phyloP scores from a whole-genome alignment of 768 basidiomycete species.

The Tricholoma bakamatsutake region DNA sequence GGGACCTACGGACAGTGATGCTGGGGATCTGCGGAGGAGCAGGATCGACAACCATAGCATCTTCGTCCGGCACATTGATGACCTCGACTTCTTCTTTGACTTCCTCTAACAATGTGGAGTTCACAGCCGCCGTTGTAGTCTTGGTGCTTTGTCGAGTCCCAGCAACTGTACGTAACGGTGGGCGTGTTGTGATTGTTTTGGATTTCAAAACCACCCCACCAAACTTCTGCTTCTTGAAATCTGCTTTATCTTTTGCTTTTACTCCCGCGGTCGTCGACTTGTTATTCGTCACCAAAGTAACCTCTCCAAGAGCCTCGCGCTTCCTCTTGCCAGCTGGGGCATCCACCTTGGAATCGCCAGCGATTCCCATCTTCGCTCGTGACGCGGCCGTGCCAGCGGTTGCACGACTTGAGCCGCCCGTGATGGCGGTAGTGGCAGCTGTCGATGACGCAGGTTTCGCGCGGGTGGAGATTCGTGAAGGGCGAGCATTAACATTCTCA shows the following conservation, averaged over 20 bases:
- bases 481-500: conserved; percentile 68
- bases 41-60: conserved; percentile 51
- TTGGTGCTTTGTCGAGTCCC: conserved; percentile 34
- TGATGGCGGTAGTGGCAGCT: conserved; percentile 29
- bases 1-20: conserved; percentile 34
- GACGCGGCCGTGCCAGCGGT: conserved; percentile 47
- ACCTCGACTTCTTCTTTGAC: conserved; percentile 25
- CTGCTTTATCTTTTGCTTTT: conserved; percentile 58
- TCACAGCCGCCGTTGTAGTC: conserved; percentile 17
- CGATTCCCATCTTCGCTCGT: conserved; percentile 40
- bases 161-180: conserved; percentile 50
- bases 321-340: conserved; percentile 63
- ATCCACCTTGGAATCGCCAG: conserved; percentile 38
- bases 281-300: conserved; percentile 44
- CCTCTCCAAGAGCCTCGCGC: conserved; percentile 75
- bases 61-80: conserved; percentile 32
- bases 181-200: conserved; percentile 38
- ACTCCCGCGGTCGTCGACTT: conserved; percentile 36
- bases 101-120: conserved; percentile 13
- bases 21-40: conserved; percentile 32
- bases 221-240: conserved; percentile 44
- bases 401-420: conserved; percentile 39
- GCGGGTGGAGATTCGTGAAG: conserved; percentile 53
- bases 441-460: conserved; percentile 48
- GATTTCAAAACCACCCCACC: conserved; percentile 62